Conservation (phyloP, 805 yeast genomes). For the Torulaspora quercuum region DNA sequence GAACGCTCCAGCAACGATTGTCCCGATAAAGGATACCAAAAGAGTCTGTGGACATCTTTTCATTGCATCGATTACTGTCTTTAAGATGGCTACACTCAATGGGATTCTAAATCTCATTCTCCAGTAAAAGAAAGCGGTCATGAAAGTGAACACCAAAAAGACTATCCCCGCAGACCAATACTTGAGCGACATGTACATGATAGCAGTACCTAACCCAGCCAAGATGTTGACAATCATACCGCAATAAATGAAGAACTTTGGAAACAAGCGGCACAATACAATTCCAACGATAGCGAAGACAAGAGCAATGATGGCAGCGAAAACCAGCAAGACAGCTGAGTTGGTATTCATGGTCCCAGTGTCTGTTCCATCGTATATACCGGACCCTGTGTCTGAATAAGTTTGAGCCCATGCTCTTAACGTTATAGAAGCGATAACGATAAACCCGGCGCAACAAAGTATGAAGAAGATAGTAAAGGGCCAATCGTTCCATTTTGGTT, state of each 20-base stretch:
- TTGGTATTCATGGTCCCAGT: constrained; percentile 70
- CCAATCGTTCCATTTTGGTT: constrained; percentile 69
- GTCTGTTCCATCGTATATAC: constrained; percentile 52
- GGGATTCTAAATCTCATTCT: constrained; percentile 67
- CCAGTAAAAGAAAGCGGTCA: constrained; percentile 73
- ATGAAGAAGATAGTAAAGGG: constrained; percentile 57
- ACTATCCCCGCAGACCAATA: constrained; percentile 82
- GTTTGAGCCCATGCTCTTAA: constrained; percentile 59
- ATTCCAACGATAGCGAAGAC: constrained; percentile 56
- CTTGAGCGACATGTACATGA: constrained; percentile 61
- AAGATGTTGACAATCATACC: constrained; percentile 66
- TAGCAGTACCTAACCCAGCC: constrained; percentile 70
- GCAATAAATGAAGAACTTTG: constrained; percentile 61
- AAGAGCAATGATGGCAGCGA: constrained; percentile 58
- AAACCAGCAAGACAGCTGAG: constrained; percentile 66
- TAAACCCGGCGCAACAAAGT: constrained; percentile 57
- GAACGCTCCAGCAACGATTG: constrained; percentile 57
- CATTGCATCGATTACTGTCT: constrained; percentile 75
- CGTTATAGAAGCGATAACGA: constrained; percentile 65
- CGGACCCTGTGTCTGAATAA: constrained; percentile 54
- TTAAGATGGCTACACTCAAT: constrained; percentile 64
- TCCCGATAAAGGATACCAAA: constrained; percentile 57
- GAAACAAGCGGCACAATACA: constrained; percentile 57
- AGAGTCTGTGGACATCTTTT: constrained; percentile 66
- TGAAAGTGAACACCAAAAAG: constrained; percentile 58